phyloP scores from a whole-genome alignment of 1,284 basidiomycete species.

The Trichosporon ovoides region DNA sequence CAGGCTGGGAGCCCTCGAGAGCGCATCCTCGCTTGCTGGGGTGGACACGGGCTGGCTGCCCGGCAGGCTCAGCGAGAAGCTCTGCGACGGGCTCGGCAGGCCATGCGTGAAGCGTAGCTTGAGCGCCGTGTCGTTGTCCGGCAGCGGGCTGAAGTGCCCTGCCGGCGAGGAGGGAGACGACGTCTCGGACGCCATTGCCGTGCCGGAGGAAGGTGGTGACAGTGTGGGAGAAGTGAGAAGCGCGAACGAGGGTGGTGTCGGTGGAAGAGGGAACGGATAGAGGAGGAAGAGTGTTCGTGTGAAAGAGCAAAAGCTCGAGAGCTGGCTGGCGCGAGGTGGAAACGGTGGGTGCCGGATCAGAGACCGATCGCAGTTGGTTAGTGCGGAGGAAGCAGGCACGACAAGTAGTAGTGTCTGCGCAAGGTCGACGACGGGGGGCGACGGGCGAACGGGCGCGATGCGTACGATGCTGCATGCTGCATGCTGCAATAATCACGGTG shows the following conservation, averaged over 20 bases:
- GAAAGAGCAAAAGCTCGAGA: background rate
- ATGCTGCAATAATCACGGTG: too few relatives aligned
- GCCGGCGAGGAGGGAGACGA: background rate
- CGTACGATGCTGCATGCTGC: background rate
- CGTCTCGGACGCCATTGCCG: constrained; percentile 1
- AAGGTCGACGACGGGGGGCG: too few relatives aligned
- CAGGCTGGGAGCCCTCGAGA: background rate
- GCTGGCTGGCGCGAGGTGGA: background rate
- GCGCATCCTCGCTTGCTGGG: background rate
- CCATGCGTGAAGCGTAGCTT: background rate
- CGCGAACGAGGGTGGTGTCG: background rate
- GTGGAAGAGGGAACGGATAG: background rate
- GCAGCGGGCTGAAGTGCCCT: constrained; percentile 2
- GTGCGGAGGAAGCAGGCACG: background rate
- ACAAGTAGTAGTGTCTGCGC: background rate
- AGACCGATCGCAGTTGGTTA: background rate
- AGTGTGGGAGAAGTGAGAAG: background rate
- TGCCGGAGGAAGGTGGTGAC: too few relatives aligned
- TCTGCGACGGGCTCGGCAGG: background rate
- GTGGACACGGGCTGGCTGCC: background rate
- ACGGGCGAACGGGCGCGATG: too few relatives aligned
- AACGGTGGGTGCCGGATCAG: background rate
- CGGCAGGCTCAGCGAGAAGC: background rate
- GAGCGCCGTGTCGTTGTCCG: background rate
- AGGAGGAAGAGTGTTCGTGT: background rate